phyloP scores from a whole-genome alignment of 2,329 filamentous ascomycete genomes.

The Zasmidium citrigriseum region DNA sequence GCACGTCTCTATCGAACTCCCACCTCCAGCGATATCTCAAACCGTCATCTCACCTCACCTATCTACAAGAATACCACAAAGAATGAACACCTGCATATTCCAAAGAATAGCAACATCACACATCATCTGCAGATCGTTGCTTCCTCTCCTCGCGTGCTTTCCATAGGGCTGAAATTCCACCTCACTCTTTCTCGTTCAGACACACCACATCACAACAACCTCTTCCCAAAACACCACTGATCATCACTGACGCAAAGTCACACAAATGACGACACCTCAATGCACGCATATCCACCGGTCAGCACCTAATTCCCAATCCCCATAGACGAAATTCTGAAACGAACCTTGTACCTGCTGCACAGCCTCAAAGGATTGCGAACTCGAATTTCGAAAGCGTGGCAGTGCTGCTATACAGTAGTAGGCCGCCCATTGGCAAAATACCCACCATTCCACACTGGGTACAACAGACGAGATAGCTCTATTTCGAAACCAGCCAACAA shows the following conservation, averaged over 20 bases:
- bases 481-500: background rate
- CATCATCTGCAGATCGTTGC: background rate
- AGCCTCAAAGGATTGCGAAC: background rate
- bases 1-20: background rate
- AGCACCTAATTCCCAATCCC: background rate
- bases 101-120: background rate
- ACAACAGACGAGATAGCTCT: background rate
- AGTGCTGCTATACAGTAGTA: background rate
- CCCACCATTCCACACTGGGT: background rate
- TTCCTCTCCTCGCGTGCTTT: background rate
- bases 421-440: background rate
- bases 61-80: background rate
- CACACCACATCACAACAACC: background rate
- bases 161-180: background rate
- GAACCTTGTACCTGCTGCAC: background rate
- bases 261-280: background rate
- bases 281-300: too few species aligned
- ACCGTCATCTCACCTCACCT: background rate
- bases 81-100: background rate
- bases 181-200: background rate
- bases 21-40: background rate
- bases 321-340: background rate
- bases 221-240: background rate
- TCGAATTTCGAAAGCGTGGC: background rate
- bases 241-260: background rate